Base-by-base conservation (phyloP, 805 yeast genomes). In the Wickerhamiella occidentalis region DNA sequence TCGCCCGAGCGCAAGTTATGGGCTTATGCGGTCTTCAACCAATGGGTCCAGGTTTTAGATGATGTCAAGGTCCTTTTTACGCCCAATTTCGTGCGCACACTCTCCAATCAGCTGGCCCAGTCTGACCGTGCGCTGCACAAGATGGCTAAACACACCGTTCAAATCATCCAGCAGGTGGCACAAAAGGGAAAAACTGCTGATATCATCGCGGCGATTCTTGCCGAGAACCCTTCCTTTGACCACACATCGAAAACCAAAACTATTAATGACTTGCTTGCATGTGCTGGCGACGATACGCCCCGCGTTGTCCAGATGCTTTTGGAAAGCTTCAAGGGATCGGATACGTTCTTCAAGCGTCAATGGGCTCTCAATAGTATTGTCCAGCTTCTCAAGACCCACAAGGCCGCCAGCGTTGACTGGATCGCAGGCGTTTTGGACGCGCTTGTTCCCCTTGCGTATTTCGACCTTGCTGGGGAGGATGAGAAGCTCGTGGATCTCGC, bases 1-100 rank as follows among this genome's bases (percentile, higher is more conserved):
- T 86, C 96, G 1, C 76, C 80, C 28, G 96, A 88, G 63, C 72
- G 95, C 51, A 90, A 88, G 62, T 84, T 74, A 63, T 76, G 85
- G 75, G 97, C 96, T 0, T 78, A 88, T 57, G 83, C 83, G 56
- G 74, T 87, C 9, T 78, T 88, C 53, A 70, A 66, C 38, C 67
- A 71, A 47, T 71, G 78, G 49, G 61, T 80, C 6, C 60, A 63
- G 40, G 50, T 53, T 6, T 56, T 62, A 6, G 54, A 63, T 1
- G 40, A 53, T 21, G 49, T 62, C 11, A 47, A 38, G 7, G 33
- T 46, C 6, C 45, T 68, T 8, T 54, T 68, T 37, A 54, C 61
- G 12, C 58, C 61, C 6, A 85, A 86, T 60, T 69, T 88, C 26
- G 63, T 81, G 68, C 73, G 94, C 60, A 75, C 83, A 9, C 64